Conservation (phyloP, 495 filamentous ascomycete genomes). For the Neurospora sp. region DNA sequence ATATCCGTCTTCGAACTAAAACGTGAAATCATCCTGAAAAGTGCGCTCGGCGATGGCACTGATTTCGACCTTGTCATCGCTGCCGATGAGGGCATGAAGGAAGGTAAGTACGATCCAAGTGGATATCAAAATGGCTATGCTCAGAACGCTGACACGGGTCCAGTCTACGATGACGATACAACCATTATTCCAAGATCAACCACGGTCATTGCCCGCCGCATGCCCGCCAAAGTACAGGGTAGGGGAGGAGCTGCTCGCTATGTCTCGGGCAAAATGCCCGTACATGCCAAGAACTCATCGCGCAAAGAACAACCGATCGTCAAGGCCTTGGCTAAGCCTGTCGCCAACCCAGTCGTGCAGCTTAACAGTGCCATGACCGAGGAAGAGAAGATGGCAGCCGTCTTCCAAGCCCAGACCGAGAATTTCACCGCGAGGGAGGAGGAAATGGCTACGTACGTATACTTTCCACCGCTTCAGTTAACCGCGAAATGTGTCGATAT, state of each 20-base stretch:
- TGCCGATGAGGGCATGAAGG: constrained; percentile 70
- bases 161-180: constrained; percentile 96
- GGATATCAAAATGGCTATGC: background rate
- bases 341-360: constrained; percentile 47
- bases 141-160: background rate
- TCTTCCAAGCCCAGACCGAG: constrained; percentile 74
- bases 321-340: constrained; percentile 45
- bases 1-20: constrained; percentile 99
- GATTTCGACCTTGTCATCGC: constrained; percentile 95
- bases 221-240: constrained; percentile 71
- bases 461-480: background rate
- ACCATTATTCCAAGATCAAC: constrained; percentile 89
- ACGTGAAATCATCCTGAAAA: constrained; percentile 90
- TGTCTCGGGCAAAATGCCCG: constrained; percentile 92
- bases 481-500: constrained; percentile 9
- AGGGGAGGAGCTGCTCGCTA: constrained; percentile 87
- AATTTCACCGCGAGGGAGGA: constrained; percentile 84
- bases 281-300: constrained; percentile 71
- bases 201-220: constrained; percentile 79
- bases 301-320: constrained; percentile 46
- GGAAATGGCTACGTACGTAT: constrained; percentile 83
- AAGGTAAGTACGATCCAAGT: constrained; percentile 52
- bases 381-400: constrained; percentile 81
- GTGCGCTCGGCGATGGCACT: constrained; percentile 85
- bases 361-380: constrained; percentile 70